Evolutionary conservation across 2,329 filamentous ascomycete species (phyloP).

Genomic region (Aspergillus fructus): DNA sequence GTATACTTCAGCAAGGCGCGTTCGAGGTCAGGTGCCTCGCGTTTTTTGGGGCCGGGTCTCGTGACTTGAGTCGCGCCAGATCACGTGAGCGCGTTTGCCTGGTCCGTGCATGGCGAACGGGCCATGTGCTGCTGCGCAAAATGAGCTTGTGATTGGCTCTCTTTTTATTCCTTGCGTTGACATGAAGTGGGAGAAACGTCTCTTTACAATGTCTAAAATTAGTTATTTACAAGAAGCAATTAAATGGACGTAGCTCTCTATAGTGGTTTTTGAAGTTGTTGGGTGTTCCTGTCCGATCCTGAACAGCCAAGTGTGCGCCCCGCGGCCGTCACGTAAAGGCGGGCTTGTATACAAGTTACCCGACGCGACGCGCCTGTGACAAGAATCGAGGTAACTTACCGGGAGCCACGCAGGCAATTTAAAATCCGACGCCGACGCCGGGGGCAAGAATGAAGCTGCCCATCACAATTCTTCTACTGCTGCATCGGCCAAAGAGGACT

Average conservation of each 20-base stretch:
- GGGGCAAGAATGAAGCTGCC: constrained; percentile 1
- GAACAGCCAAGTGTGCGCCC: background rate
- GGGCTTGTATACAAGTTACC: constrained; percentile 2
- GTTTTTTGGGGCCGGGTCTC: constrained; percentile 22
- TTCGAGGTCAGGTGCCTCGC: constrained; percentile 22
- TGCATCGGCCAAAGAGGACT: background rate
- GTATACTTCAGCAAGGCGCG: constrained; percentile 13
- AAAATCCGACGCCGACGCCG: background rate
- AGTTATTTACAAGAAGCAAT: background rate
- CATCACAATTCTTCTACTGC: constrained; percentile 1
- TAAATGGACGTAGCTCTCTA: background rate
- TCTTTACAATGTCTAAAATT: background rate
- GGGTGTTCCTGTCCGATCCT: too few relatives aligned
- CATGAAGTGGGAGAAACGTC: constrained; percentile 9
- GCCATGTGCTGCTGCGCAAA: constrained; percentile 17
- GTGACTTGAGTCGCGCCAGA: constrained; percentile 23
- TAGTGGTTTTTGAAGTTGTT: too few relatives aligned
- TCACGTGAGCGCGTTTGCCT: constrained; percentile 15
- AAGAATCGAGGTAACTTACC: constrained; percentile 2
- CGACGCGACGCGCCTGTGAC: constrained; percentile 9
- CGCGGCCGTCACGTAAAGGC: background rate
- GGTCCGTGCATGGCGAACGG: constrained; percentile 4
- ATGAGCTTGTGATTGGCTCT: constrained; percentile 13
- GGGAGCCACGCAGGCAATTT: background rate
- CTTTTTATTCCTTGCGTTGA: constrained; percentile 3